Evolutionary conservation across 768 basidiomycete genomes (phyloP), one percentile per base, ranked within the genome.

Genomic region (Lentinula edodes): DNA sequence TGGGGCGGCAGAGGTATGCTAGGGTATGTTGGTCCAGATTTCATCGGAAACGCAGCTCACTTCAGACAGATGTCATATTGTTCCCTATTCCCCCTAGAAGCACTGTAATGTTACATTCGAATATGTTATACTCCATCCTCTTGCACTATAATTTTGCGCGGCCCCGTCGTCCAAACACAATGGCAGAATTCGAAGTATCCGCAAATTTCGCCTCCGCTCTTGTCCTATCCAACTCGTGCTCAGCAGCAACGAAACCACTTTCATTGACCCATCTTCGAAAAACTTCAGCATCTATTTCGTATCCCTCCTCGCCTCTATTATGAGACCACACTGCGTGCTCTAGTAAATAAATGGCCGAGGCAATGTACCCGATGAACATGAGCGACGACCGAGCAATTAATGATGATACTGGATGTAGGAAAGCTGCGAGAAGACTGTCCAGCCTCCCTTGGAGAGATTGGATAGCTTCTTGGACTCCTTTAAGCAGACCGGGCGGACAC

Each of bases 1-100:
- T 97, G 94, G 94, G 93, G 92, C 63, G 94, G 94, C 9, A 78
- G 91, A 62, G 94, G 94, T 8, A 78, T 89, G 71, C 75, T 97
- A 46, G 94, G 94, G 89, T 92, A 64, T 67, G 85, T 72, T 16
- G 50, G 20, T 48, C 9, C 1, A 12, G 5, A 38, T 35, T n/a
- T 20, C 46, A 7, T 2, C 52, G 13, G 42, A 41, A 52, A 36
- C 28, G 38, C 52, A 62, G 65, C 61, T 54, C 48, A 36, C 62
- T 32, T 51, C 28, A 34, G 20, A 16, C 61, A 88, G 86, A 42
- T 88, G 87, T 65, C 86, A 87, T 68, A 84, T 88, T 46, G 76
- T 87, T 20, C 85, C 85, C 6, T 81, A 79, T 67, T 68, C 75
- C 16, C 58, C 73, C 10, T 58, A 35, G 34, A 20, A 32, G 5